Base-by-base conservation (phyloP, 306 rosid genomes). In the Gillenia trifoliata region DNA sequence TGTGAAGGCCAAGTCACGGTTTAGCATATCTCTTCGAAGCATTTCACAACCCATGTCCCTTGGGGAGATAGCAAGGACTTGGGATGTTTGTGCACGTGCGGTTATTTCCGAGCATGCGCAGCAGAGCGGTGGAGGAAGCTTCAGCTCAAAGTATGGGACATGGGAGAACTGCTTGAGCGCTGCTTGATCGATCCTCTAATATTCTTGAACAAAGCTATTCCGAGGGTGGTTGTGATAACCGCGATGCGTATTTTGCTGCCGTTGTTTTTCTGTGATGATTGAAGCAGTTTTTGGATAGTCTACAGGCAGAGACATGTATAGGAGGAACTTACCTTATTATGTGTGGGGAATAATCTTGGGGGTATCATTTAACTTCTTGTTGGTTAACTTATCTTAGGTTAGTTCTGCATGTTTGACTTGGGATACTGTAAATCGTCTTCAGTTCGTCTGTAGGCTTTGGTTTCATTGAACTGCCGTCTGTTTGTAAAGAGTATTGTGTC, bases 121-220 rank as follows among this genome's bases (percentile, higher is more conserved):
- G 86, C 85, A 83, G 77, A 85, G 90, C 64, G 98, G 97, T 11
- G 97, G 98, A 66, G 98, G 97, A 65, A 94, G 85, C 78, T 91
- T 94, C 84, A 91, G 98, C 88, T 88, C 96, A 3, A 91, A 87
- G 82, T 93, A 85, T 70, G 98, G 98, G 15, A 59, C 84, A 50
- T 93, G 98, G 98, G 91, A 89, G 79, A 73, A 88, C 81, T 85
- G 89, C 75, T 50, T 85, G 87, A 82, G 90, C 57, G 84, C 90
- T 20, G 83, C 86, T 31, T 90, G 82, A 82, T 19, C 13, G 3
- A n/a, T 20, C 60, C 11, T 20, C 28, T n/a, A 22, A 10, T 55
- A n/a, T 55, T 22, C 26, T 8, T 7, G 60, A 55, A 55, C 28
- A 55, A 8, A 47, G 52, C 4, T 41, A 16, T 38, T 38, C 66